Conservation (phyloP, 73 alveolate genomes). For the Symbiodinium natans region DNA sequence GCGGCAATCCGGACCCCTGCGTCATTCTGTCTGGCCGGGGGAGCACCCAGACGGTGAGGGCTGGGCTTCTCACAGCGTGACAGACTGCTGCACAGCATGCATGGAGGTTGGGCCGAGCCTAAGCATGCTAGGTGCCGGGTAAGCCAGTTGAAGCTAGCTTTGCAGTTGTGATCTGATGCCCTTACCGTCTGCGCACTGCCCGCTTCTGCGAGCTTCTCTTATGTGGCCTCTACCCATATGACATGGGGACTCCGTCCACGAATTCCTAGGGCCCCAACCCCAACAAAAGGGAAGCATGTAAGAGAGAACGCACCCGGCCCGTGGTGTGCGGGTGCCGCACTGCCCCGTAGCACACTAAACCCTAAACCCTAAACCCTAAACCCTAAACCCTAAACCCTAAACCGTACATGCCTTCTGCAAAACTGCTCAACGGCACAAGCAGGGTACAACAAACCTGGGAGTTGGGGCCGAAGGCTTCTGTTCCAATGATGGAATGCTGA, state of each 20-base stretch:
- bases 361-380: too few species aligned
- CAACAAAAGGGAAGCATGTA: too few species aligned
- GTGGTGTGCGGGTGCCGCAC: too few species aligned
- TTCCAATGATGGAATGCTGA: background rate
- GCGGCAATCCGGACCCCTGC: slow-evolving; percentile 10
- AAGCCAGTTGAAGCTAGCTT: background rate
- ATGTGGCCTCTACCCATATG: background rate
- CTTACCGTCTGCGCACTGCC: background rate
- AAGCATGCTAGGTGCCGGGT: too few species aligned
- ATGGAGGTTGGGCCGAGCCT: too few species aligned
- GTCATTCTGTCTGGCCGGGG: background rate
- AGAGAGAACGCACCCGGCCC: too few species aligned
- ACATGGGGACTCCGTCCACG: background rate
- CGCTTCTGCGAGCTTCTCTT: background rate
- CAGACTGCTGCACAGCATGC: too few species aligned
- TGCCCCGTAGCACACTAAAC: too few species aligned
- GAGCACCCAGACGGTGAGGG: background rate
- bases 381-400: too few species aligned
- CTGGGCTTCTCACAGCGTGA: too few species aligned
- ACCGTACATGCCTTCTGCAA: too few species aligned
- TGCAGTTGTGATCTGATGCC: background rate
- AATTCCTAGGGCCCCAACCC: background rate
- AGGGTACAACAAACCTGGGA: background rate
- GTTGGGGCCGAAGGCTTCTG: background rate
- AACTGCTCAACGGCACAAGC: too few species aligned